phyloP scores from a whole-genome alignment of 75 land plant species.

The Picea glauca region DNA sequence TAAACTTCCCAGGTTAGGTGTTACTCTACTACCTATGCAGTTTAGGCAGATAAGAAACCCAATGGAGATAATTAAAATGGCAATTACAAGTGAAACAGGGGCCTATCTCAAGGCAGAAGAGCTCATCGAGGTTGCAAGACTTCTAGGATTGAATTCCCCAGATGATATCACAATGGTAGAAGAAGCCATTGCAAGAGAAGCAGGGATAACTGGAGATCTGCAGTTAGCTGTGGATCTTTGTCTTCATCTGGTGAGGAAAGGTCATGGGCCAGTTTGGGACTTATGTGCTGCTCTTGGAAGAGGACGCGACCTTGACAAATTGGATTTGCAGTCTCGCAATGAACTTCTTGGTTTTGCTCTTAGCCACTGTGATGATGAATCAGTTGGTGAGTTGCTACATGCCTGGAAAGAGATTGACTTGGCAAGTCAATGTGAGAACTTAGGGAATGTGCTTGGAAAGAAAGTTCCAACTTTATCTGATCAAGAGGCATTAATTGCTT shows the following conservation, averaged over 20 bases:
- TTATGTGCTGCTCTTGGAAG: constrained; percentile 94
- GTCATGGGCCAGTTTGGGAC: constrained; percentile 91
- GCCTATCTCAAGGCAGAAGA: constrained; percentile 82
- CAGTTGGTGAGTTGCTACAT: constrained; percentile 72
- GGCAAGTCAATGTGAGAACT: constrained; percentile 46
- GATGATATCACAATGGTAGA: constrained; percentile 74
- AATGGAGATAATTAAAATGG: constrained; percentile 91
- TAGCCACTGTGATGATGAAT: constrained; percentile 94
- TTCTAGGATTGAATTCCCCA: constrained; percentile 73
- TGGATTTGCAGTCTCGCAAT: constrained; percentile 70
- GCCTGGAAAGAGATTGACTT: constrained; percentile 94
- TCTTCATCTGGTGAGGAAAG: constrained; percentile 69
- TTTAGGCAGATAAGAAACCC: constrained; percentile 83
- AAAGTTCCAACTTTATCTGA: constrained; percentile 23
- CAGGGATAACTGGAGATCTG: constrained; percentile 91
- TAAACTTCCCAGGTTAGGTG: constrained; percentile 84
- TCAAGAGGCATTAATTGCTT: constrained; percentile 26
- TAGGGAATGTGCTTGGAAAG: constrained; percentile 31
- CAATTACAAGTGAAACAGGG: constrained; percentile 58
- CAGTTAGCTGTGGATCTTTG: constrained; percentile 85
- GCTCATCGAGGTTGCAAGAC: constrained; percentile 82
- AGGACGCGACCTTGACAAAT: constrained; percentile 73
- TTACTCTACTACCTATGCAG: constrained; percentile 84
- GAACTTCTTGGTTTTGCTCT: constrained; percentile 88
- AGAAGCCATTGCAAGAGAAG: constrained; percentile 95